Base-by-base conservation (phyloP, 2,329 filamentous ascomycete genomes). In the Alternaria viburni region DNA sequence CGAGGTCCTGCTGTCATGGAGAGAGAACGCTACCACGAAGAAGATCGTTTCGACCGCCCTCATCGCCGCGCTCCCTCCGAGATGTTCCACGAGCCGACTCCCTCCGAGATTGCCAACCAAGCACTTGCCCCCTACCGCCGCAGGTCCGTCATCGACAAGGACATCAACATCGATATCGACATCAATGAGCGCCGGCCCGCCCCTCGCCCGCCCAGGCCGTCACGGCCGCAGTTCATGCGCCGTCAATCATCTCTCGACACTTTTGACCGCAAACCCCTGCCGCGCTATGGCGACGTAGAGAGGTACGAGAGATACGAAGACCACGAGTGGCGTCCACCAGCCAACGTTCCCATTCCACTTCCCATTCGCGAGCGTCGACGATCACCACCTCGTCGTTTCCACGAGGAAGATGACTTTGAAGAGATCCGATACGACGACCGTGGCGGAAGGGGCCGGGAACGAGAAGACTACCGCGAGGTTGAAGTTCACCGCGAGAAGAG, bases 231-330 rank as follows among this genome's bases (percentile, higher is more conserved):
- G 28, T 85, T 94, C 67, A 75, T 96, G 54, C 88, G 94, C 61
- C 88, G 94, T 46, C 93, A 97, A 78, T 97, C 93, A 13, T 97
- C 93, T 56, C 85, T 97, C 43, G 94, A 97, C 78, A 97, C 92
- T 0, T 97, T 93, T 76, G 94, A 97, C 80, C 89, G 93, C 52
- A 89, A 89, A 26, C 90, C 92, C 1, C 71, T 85, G 58, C 84
- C 85, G 30, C 84, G 86, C 47, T 85, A 86, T 64, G 84, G 83
- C 57, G 85, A 90, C 41, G 80, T 85, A 19, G 87, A 89, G 55
- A 81, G 85, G 32, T 57, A 59, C n/a, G 67, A 69, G 47, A 61
- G 65, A 8, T 64, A 66, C n/a, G 60, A 69, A 32, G 57, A 49
- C 11, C 71, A 77, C 47, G 88, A 91, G 65, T 89, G 89, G 69